phyloP scores from a whole-genome alignment of 2,329 filamentous ascomycete genomes.

The Aulographum hederae region DNA sequence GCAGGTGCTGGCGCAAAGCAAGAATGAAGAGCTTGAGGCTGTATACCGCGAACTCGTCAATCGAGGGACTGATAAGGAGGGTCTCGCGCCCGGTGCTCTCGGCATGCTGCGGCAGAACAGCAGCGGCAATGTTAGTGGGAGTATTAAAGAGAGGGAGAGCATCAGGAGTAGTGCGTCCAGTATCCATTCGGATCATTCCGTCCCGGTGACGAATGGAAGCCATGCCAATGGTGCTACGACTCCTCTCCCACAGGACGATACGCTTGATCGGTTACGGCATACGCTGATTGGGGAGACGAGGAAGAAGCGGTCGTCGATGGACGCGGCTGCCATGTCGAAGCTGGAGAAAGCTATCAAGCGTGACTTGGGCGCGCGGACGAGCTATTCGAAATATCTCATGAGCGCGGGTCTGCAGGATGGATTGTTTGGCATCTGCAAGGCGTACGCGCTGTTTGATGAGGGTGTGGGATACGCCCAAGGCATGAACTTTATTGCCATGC shows the following conservation, averaged over 20 bases:
- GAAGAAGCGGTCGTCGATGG: slow-evolving; percentile 16
- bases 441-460: slow-evolving; percentile 90
- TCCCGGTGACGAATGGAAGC: slow-evolving; percentile 35
- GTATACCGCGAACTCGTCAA: slow-evolving; percentile 70
- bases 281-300: background rate
- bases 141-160: slow-evolving; percentile 46
- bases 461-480: slow-evolving; percentile 92
- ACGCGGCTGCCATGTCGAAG: slow-evolving; percentile 42
- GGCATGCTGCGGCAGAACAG: background rate
- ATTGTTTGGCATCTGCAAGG: slow-evolving; percentile 89
- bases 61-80: slow-evolving; percentile 66
- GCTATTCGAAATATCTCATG: slow-evolving; percentile 89
- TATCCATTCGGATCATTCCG: slow-evolving; percentile 59
- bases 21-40: slow-evolving; percentile 73
- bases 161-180: slow-evolving; percentile 44
- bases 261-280: no score
- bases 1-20: slow-evolving; percentile 92
- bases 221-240: no score
- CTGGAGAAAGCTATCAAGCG: slow-evolving; percentile 84
- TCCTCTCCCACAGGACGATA: no score
- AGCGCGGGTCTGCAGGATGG: slow-evolving; percentile 83
- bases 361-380: slow-evolving; percentile 81
- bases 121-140: slow-evolving; percentile 25
- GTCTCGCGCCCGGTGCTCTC: slow-evolving; percentile 31
- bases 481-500: slow-evolving; percentile 98